Base-by-base conservation (phyloP, 495 filamentous ascomycete species). In the Halenospora varia region DNA sequence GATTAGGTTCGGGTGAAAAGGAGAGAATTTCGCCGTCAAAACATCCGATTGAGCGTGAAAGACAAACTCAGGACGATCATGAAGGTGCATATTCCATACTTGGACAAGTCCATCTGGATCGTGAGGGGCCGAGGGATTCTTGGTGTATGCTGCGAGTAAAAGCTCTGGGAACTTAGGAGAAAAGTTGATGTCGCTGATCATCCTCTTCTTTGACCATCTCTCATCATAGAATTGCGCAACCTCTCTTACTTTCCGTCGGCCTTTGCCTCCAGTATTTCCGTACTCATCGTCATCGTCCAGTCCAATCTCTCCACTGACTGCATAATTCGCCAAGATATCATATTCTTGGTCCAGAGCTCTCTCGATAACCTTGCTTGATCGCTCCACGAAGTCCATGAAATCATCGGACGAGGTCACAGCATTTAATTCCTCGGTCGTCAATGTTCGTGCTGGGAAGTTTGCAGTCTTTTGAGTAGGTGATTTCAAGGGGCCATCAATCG, bases 21-120 rank as follows among this genome's bases (percentile, higher is more conserved):
- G 95, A 20, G 94, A 97, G 73, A 97, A 99, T 66, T 92, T 93
- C 56, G 94, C 93, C 0, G 92, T 86, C 17, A 97, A 80, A 50
- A 99, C 92, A 72, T 99, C 95, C 51, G 92, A 96, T 48, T 92
- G 92, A 9, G 92, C 92, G 71, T 96, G 90, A 69, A 97, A 97
- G 47, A 95, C 86, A 70, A 93, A 97, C 77, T 99, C 94, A 0
- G 94, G 89, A 44, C 94, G 87, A 61, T 90, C 88, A 55, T 91
- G 92, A 52, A 97, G 82, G 65, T 97, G 92, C 70, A 91, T 79
- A 70, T 97, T 99, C 94, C 94, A 99, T 41, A 99, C 84, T 68
- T 97, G 92, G 24, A 99, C 84, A 35, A 99, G 81, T 48, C 94
- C 94, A 64, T 93, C 89, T 11, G 94, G 94, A 57, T 97, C 93